A percentile compares a stretch with the other conserved stretches of the same genome.
phyloP scores from a whole-genome alignment of 2,329 filamentous ascomycete genomes.

The Lithohypha guttulata region DNA sequence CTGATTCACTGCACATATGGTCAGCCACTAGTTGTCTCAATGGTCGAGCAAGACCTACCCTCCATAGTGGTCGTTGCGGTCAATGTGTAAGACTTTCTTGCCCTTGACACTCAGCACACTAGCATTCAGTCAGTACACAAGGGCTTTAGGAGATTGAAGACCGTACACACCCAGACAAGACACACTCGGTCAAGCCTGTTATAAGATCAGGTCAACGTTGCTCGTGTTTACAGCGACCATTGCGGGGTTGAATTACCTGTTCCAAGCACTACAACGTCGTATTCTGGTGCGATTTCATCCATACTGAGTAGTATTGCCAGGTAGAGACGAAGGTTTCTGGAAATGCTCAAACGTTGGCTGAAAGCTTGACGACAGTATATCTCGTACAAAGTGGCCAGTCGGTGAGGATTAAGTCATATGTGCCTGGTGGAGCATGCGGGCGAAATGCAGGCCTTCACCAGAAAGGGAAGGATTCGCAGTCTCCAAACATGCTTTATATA shows the following conservation, averaged over 20 bases:
- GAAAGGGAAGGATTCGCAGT: too few relatives aligned
- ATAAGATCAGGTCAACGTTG: constrained; percentile 24
- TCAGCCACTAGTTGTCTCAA: constrained; percentile 11
- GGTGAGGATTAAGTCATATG: constrained; percentile 8
- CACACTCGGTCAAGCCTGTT: constrained; percentile 91
- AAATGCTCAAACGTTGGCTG: background rate
- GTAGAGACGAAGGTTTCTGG: background rate
- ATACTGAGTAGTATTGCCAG: constrained; percentile 44
- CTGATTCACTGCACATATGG: constrained; percentile 73
- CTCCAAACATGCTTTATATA: too few relatives aligned
- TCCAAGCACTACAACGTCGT: constrained; percentile 97
- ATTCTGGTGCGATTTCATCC: constrained; percentile 97
- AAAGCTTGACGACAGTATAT: background rate
- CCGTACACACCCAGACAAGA: constrained; percentile 75
- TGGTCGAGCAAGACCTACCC: constrained; percentile 51
- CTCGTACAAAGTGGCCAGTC: constrained; percentile 2
- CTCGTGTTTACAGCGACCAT: constrained; percentile 26
- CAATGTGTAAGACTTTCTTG: constrained; percentile 98
- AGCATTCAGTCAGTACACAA: constrained; percentile 13
- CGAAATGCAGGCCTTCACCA: constrained; percentile 9
- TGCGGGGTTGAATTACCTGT: constrained; percentile 56
- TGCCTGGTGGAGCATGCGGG: background rate
- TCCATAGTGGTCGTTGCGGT: constrained; percentile 97
- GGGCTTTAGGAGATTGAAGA: background rate
- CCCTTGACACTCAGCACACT: constrained; percentile 96